phyloP scores from a whole-genome alignment of 1,139 yeast species.

The Arxiozyma heterogenica region DNA sequence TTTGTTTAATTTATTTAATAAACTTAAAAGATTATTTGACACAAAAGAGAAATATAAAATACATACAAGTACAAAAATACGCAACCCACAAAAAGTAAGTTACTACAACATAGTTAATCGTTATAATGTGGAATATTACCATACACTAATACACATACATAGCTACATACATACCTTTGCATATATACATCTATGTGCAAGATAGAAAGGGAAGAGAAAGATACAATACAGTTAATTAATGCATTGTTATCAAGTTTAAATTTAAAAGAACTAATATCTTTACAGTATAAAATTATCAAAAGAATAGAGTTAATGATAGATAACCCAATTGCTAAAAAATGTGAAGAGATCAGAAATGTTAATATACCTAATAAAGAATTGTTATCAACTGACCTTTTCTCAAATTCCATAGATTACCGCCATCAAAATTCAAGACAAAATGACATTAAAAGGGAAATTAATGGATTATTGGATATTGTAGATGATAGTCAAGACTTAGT shows the following conservation, averaged over 20 bases:
- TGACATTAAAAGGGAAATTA: conserved; percentile 1
- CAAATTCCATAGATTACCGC: neutral
- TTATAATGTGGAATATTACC: neutral
- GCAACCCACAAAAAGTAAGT: neutral
- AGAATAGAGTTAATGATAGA: neutral
- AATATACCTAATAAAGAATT: too few relatives aligned
- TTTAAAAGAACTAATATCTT: neutral
- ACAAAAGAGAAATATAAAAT: neutral
- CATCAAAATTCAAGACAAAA: neutral
- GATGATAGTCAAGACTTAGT: conserved; percentile 19
- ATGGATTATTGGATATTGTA: neutral
- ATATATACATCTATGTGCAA: neutral
- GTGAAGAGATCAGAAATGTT: neutral
- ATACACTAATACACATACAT: too few relatives aligned
- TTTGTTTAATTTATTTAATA: neutral
- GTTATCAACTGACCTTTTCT: neutral
- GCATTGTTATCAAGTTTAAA: neutral
- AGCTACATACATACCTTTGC: too few relatives aligned
- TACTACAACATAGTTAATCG: neutral
- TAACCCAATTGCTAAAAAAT: neutral
- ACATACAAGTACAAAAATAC: too few relatives aligned
- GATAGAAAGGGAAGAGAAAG: neutral
- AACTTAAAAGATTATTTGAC: neutral
- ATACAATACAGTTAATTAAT: neutral
- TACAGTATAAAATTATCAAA: neutral